Conservation (phyloP, 2,329 filamentous ascomycete genomes). For the Phaeosphaeriaceae sp. region DNA sequence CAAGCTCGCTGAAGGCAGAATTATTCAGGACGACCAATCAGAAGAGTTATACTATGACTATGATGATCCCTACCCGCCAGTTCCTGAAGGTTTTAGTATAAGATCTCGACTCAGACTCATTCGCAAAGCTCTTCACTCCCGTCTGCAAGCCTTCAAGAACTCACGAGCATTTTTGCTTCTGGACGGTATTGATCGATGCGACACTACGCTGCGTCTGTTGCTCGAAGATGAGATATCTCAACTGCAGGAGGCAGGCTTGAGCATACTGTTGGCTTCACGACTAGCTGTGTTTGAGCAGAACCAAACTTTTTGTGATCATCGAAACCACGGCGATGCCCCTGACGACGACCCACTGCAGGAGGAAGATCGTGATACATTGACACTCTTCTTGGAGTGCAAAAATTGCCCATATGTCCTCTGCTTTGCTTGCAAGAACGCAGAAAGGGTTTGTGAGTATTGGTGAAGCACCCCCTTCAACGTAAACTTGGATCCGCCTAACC, state of each 20-base stretch:
- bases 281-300: constrained; percentile 14
- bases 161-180: constrained; percentile 19
- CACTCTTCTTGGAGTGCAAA: constrained; percentile 6
- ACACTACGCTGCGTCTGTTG: constrained; percentile 14
- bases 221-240: constrained; percentile 17
- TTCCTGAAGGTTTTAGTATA: constrained; percentile 4
- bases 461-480: not conserved
- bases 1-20: not conserved
- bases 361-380: constrained; percentile 2
- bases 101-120: constrained; percentile 3
- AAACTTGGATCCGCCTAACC: not conserved
- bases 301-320: constrained; percentile 14
- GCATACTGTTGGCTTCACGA: constrained; percentile 24
- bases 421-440: constrained; percentile 5
- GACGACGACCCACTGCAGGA: constrained; percentile 6
- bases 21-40: constrained; percentile 1
- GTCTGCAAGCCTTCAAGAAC: constrained; percentile 5
- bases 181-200: constrained; percentile 26
- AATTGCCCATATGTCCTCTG: constrained; percentile 8
- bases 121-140: constrained; percentile 13
- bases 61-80: not conserved
- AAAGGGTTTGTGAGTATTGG: constrained; percentile 3
- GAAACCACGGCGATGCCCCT: not conserved
- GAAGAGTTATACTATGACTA: constrained; percentile 8
- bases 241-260: constrained; percentile 11